Conservation (phyloP, 2,329 filamentous ascomycete species). For the Thelonectria blattea region DNA sequence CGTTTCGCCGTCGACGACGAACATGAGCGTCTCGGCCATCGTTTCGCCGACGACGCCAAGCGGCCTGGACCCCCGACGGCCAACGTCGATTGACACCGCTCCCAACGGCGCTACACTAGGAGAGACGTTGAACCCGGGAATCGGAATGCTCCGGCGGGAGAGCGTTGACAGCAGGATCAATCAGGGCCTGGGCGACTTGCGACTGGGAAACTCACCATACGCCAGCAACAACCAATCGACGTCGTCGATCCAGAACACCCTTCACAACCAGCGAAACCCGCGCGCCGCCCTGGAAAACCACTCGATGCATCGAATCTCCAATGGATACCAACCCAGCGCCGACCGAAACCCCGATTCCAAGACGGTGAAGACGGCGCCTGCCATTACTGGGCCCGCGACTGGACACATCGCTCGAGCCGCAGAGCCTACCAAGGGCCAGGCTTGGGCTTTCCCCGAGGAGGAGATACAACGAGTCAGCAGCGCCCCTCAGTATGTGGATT, state of each 20-base stretch:
- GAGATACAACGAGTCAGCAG: conserved; percentile 61
- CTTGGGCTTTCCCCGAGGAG: conserved; percentile 83
- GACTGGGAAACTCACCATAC: conserved; percentile 71
- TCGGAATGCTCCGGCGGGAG: conserved; percentile 64
- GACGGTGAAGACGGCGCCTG: conserved; percentile 70
- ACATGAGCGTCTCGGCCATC: conserved; percentile 72
- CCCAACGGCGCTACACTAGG: conserved; percentile 41
- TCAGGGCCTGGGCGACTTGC: conserved; percentile 71
- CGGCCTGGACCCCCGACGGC: conserved; percentile 49
- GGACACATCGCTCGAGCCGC: conserved; percentile 72
- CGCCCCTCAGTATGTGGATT: conserved; percentile 62
- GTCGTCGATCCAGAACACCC: conserved; percentile 73
- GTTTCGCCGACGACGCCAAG: conserved; percentile 64
- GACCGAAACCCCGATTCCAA: conserved; percentile 64
- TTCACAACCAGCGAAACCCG: conserved; percentile 71
- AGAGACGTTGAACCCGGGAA: conserved; percentile 50
- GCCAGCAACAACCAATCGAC: conserved; percentile 79
- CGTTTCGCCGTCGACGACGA: conserved; percentile 60
- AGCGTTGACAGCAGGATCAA: conserved; percentile 83
- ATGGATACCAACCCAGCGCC: conserved; percentile 66
- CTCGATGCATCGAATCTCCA: conserved; percentile 66
- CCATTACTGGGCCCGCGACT: conserved; percentile 74
- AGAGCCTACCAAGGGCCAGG: conserved; percentile 81
- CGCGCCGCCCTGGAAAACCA: conserved; percentile 58
- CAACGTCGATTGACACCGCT: conserved; percentile 46